These are phyloP conservation scores for Solanum verrucosum DNA, from an alignment of 257 asterid species.

Conservation along the genomic window DNA sequence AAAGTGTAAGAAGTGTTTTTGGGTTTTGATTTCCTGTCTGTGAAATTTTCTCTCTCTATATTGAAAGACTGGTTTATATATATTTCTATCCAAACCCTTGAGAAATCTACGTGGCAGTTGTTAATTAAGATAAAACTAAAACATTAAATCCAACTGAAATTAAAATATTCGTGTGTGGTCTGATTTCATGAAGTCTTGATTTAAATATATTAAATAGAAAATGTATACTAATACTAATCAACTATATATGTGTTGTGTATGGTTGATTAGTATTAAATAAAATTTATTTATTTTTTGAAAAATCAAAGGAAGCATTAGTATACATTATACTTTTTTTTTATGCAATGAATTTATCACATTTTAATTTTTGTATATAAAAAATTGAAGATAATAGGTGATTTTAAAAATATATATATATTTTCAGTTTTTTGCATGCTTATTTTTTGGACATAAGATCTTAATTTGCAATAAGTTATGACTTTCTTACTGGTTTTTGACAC, in stretches of 20 bases:
- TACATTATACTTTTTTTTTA: too few species aligned
- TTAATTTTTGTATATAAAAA: background rate
- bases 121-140: background rate
- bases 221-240: background rate
- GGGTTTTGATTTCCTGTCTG: background rate
- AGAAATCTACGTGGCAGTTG: background rate
- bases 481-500: background rate
- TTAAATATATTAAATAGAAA: background rate
- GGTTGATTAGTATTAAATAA: background rate
- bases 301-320: background rate
- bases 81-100: background rate
- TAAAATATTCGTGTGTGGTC: background rate
- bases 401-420: background rate
- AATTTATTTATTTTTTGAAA: background rate
- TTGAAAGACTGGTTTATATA: background rate
- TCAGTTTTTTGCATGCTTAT: background rate
- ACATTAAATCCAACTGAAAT: background rate
- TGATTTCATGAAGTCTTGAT: background rate
- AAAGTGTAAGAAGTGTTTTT: background rate
- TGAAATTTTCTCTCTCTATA: background rate
- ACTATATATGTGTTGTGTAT: too few species aligned
- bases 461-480: background rate
- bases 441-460: background rate
- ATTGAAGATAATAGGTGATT: background rate
- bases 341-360: background rate